Conservation (phyloP, 371 early-diverging fungal species). For the Modicella reniformis region DNA sequence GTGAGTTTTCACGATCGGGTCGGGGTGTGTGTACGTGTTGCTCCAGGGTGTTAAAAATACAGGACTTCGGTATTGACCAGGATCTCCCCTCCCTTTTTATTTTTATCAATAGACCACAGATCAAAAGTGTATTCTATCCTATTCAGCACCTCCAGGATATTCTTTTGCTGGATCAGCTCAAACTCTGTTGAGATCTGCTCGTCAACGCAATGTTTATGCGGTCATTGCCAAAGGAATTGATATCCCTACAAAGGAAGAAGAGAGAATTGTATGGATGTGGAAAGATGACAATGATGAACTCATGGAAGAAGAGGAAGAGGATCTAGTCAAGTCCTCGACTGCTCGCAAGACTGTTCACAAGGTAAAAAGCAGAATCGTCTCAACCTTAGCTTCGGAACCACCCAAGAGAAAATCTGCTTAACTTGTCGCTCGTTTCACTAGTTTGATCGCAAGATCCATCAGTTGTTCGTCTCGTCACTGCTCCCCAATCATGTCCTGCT, state of each 20-base stretch:
- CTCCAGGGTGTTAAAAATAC: too few relatives aligned
- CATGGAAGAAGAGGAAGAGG: too few relatives aligned
- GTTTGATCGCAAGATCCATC: constrained; percentile 63
- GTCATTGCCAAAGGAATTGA: constrained; percentile 67
- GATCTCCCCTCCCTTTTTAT: neutral
- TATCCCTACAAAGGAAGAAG: constrained; percentile 61
- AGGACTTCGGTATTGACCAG: too few relatives aligned
- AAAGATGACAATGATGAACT: too few relatives aligned
- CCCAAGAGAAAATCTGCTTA: too few relatives aligned
- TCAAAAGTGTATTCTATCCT: constrained; percentile 69
- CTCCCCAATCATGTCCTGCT: constrained; percentile 62
- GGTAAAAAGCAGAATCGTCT: too few relatives aligned
- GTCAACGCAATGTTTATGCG: constrained; percentile 63
- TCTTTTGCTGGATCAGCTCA: constrained; percentile 64
- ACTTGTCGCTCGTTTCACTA: too few relatives aligned
- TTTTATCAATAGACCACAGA: constrained; percentile 57
- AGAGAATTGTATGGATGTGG: constrained; percentile 69
- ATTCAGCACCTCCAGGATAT: constrained; percentile 67
- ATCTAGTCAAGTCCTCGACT: constrained; percentile 41
- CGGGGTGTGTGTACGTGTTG: too few relatives aligned
- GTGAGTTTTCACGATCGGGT: constrained; percentile 46
- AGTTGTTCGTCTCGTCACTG: constrained; percentile 62
- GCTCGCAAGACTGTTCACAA: constrained; percentile 46
- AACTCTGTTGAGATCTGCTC: constrained; percentile 48
- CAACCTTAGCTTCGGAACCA: too few relatives aligned